A percentile compares a stretch with the other conserved stretches of the same genome.
phyloP scores from a whole-genome alignment of 495 filamentous ascomycete species.

The Penicillium steckii region DNA sequence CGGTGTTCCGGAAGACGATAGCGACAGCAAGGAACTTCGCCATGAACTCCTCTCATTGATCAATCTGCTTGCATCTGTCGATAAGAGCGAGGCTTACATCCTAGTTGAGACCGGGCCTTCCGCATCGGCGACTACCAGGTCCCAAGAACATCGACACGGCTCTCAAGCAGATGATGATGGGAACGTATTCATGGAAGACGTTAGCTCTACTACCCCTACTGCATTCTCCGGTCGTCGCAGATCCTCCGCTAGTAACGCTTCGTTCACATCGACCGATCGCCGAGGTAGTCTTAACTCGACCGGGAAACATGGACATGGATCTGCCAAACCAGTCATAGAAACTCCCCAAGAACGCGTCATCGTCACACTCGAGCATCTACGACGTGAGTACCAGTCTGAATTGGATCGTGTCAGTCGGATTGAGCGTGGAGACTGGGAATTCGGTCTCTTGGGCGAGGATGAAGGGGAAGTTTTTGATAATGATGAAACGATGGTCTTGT shows the following conservation, averaged over 20 bases:
- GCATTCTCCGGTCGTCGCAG: constrained; percentile 8
- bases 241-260: constrained; percentile 13
- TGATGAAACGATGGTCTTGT: constrained; percentile 45
- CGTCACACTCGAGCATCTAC: constrained; percentile 78
- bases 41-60: constrained; percentile 78
- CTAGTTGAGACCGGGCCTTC: constrained; percentile 48
- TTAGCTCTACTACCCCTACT: constrained; percentile 16
- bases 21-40: constrained; percentile 52
- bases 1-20: constrained; percentile 53
- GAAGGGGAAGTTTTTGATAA: constrained; percentile 29
- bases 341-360: constrained; percentile 46
- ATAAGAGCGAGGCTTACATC: constrained; percentile 73
- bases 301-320: constrained; percentile 21
- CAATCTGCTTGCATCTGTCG: constrained; percentile 84
- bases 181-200: constrained; percentile 44
- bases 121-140: constrained; percentile 7
- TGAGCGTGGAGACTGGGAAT: constrained; percentile 61
- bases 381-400: constrained; percentile 82
- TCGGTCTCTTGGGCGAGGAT: constrained; percentile 43
- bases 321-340: constrained; percentile 16
- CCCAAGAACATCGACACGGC: constrained; percentile 19
- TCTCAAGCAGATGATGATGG: constrained; percentile 40
- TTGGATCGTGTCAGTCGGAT: constrained; percentile 71
- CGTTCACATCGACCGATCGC: constrained; percentile 15
- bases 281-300: constrained; percentile 27